A percentile compares a stretch with the other conserved stretches of the same genome.
Conservation (phyloP, 164 flowering plant species). For the Echeveria elegans region DNA sequence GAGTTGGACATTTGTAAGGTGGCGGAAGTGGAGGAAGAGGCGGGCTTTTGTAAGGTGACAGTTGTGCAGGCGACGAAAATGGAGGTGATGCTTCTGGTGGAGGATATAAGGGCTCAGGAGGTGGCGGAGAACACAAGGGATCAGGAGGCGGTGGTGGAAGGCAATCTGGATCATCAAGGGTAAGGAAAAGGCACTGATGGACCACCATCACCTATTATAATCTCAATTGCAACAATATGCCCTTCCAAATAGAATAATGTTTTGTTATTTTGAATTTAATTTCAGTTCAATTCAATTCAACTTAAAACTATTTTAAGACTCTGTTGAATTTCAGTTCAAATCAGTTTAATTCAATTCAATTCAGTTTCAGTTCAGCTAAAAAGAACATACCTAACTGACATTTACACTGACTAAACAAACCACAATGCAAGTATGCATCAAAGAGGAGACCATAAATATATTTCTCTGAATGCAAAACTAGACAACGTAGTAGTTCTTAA, state of each 20-base stretch:
- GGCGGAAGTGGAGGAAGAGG: not conserved
- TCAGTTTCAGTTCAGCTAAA: no score
- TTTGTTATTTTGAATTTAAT: no score
- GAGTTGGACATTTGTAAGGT: no score
- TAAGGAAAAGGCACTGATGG: constrained; percentile 20
- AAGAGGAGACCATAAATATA: not conserved
- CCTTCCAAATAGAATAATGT: constrained; percentile 7
- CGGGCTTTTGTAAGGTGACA: not conserved
- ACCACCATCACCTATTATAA: constrained; percentile 4
- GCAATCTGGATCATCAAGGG: not conserved
- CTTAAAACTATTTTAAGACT: no score
- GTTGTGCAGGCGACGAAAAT: no score
- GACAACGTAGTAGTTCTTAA: not conserved
- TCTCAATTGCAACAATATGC: not conserved
- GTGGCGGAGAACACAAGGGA: constrained; percentile 6
- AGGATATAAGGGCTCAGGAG: not conserved
- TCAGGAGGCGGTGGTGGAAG: constrained; percentile 3
- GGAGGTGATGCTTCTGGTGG: not conserved
- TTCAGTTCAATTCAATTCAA: no score
- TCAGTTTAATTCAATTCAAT: no score
- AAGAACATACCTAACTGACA: no score
- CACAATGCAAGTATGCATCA: not conserved
- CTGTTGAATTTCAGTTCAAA: no score
- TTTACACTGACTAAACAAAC: not conserved
- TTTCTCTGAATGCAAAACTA: not conserved